Base-by-base conservation (phyloP, 2,329 filamentous ascomycete genomes). In the Fusarium sarcochroum region DNA sequence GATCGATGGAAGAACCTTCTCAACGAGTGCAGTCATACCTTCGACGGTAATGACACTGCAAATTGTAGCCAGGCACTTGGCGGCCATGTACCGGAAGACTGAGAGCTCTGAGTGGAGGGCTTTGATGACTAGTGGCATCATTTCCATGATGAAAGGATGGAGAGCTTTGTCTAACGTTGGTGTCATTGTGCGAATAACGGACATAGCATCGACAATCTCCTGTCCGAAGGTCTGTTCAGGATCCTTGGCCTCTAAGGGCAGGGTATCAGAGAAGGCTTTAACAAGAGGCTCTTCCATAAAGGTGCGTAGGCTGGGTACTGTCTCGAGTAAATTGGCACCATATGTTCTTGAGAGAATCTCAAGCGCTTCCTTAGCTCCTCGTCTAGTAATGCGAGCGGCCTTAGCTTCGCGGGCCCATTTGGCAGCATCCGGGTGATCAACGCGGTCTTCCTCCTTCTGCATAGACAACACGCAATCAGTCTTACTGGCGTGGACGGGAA, bases 31-130 rank as follows among this genome's bases (percentile, higher is more conserved):
- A 0, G 95, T 99, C 90, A 99, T 98, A 52, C 93, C 96, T 67
- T 97, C 91, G 7, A 98, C 91, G 0, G 93, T 93, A 72, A 99
- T 97, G 70, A 98, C 92, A 77, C 95, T 99, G 84, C 97, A 99
- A 44, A 98, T 91, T 2, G 96, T 99, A 10, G 96, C 97, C 77
- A 99, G 89, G 77, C 96, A 98, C 79, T 99, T 99, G 1, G 96
- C 96, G 23, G 96, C 96, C 80, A 95, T 96, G 80, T 99, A 99
- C 38, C 96, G 89, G 77, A 99, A 93, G 4, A 99, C 93, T 4
- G 96, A 97, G 15, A 98, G 85, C 72, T 91, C 89, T 20, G 93
- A 97, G 72, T 95, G 93, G 42, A 99, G 84, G 6, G 93, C 95
- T 78, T 91, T 95, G 71, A 94, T 93, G 53, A 99, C 89, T 37